Evolutionary conservation across 495 filamentous ascomycete genomes (phyloP), one percentile per base, ranked within the genome.

Genomic region (Tetracladium setigerum): DNA sequence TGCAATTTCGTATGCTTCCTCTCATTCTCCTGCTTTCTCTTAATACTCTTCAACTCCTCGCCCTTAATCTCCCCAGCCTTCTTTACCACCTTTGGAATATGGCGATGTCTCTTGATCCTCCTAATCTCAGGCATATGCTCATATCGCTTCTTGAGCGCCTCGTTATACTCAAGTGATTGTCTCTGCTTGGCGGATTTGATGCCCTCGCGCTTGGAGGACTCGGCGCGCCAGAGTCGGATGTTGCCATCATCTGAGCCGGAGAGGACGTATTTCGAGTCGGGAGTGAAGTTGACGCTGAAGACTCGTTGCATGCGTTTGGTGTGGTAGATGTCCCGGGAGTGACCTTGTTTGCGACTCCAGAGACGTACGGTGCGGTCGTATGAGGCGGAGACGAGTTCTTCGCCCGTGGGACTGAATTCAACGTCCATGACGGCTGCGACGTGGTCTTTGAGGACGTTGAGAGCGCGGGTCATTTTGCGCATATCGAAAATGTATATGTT

Each of bases 381-480:
- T 5, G 83, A 87, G 11, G 86, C 92, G 27, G 79, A 86, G 15
- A 99, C 87, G 24, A 97, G 80, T 61, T 95, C 91, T 63, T 95
- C 83, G 44, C 94, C 94, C 0, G 91, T 96, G 0, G 94, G 94
- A 41, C 81, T 87, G 67, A 90, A 99, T 53, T 95, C 88, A 33
- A 99, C 83, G 61, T 94, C 87, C 89, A 97, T 96, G 0, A 95
- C 90, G 5, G 94, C 92, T 4, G 88, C 85, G 12, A 97, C 94
- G 57, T 97, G 94, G 55, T 91, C 92, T 67, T 92, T 94, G 13
- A 92, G 76, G n/a, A 96, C 81, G 59, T 97, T 97, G 38, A 90
- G 62, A 2, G 89, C 86, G 41, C 88, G 81, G 46, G 81, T 72
- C 62, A 90, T 78, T 55, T 88, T 88, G 49, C 88, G 73, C 84